phyloP scores from a whole-genome alignment of 2,329 filamentous ascomycete species.

The Albophoma yamanashiensis region DNA sequence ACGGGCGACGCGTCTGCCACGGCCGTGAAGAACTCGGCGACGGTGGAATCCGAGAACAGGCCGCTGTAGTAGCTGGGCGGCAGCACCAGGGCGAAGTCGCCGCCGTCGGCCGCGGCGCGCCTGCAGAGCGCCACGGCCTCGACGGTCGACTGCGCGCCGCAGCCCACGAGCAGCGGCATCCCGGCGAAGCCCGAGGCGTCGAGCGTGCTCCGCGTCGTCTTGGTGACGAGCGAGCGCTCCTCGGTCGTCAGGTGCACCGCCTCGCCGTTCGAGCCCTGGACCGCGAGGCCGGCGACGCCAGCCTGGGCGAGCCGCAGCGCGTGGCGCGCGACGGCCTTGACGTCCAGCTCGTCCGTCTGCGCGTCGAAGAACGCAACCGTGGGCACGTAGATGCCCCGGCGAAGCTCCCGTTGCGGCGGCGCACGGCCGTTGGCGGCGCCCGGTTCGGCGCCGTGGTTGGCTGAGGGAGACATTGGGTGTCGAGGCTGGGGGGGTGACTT shows the following conservation, averaged over 20 bases:
- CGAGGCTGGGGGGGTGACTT: not conserved
- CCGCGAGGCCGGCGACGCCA: slow-evolving; percentile 56
- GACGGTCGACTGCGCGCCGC: slow-evolving; percentile 55
- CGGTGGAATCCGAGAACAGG: slow-evolving; percentile 43
- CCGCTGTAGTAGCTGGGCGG: slow-evolving; percentile 59
- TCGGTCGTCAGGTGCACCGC: slow-evolving; percentile 56
- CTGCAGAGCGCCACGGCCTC: slow-evolving; percentile 55
- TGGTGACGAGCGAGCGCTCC: slow-evolving; percentile 52
- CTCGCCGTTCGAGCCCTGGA: slow-evolving; percentile 65
- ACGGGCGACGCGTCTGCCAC: slow-evolving; percentile 48
- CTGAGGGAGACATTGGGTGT: not conserved
- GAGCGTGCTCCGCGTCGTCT: slow-evolving; percentile 49
- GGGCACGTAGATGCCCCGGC: slow-evolving; percentile 45
- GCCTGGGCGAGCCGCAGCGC: slow-evolving; percentile 50
- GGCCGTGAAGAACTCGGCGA: slow-evolving; percentile 50
- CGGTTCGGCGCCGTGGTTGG: not conserved
- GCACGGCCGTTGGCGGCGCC: not conserved
- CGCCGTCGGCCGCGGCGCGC: slow-evolving; percentile 53
- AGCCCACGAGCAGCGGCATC: slow-evolving; percentile 58
- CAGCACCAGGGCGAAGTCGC: slow-evolving; percentile 55
- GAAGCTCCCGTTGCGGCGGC: not conserved
- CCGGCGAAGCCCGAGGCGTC: slow-evolving; percentile 41
- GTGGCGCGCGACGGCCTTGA: slow-evolving; percentile 35
- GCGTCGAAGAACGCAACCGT: slow-evolving; percentile 50
- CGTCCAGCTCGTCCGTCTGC: slow-evolving; percentile 49